Base-by-base conservation (phyloP, 2,329 filamentous ascomycete genomes). In the Sclerotinia subarctica region DNA sequence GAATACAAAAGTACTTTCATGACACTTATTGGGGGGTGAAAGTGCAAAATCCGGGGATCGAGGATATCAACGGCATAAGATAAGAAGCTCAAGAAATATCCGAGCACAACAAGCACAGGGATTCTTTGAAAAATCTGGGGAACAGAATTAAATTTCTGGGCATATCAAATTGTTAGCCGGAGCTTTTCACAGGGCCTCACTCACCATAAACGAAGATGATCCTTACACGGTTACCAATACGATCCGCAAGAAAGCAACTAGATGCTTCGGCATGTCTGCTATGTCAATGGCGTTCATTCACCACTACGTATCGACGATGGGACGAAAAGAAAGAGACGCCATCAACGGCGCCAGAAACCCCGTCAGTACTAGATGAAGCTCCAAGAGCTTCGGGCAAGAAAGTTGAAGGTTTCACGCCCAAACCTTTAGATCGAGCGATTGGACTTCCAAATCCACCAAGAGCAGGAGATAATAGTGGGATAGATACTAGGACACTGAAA, bases 391-490 rank as follows among this genome's bases (percentile, higher is more conserved):
- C 88, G 72, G 88, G 88, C 74, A 84, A 83, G 76, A 81, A 82
- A 21, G 74, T 83, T 38, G 79, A 83, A 2, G 77, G 81, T 42
- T 90, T 89, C 74, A 85, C 81, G 13, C 88, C 88, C 6, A 84
- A 82, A 73, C 84, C 84, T 24, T 80, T 91, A 53, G 80, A 83
- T 51, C 88, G 92, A 49, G 94, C 95, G 19, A 94, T 99, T 73
- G 95, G 95, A 70, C 87, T 96, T 79, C 83, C 84, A 15, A 80
- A 86, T 49, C 90, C 93, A 2, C 95, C 95, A 0, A 80, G 83
- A 68, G 80, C 86, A 17, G 93, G 93, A 69, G 89, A 98, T 78
- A 97, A 98, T 80, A 90, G 88, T 1, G 93, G 93, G 65, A 78
- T 91, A 70, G 92, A 96, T 74, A 76, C 73, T 24, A 88, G 94